Conservation (phyloP, 2,329 filamentous ascomycete species). For the Pseudocercospora ulei region DNA sequence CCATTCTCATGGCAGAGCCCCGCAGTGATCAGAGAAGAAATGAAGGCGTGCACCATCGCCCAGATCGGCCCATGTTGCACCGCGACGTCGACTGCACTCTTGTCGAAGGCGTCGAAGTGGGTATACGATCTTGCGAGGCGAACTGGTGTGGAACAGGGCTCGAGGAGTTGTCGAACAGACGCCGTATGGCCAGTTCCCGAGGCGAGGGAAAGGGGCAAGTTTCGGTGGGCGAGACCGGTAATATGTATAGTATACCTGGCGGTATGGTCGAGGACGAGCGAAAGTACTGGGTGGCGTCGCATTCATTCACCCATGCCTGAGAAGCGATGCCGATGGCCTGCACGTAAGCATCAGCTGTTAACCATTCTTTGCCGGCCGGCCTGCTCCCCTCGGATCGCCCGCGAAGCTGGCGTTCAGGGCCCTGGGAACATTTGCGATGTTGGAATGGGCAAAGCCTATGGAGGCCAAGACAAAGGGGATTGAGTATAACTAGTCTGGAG, state of each 20-base stretch:
- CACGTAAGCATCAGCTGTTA: too few species aligned
- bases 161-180: slow-evolving; percentile 38
- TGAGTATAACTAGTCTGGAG: slow-evolving; percentile 49
- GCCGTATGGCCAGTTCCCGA: slow-evolving; percentile 34
- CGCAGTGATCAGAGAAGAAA: slow-evolving; percentile 1
- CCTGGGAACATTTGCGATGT: slow-evolving; percentile 59
- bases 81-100: slow-evolving; percentile 56
- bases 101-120: slow-evolving; percentile 49
- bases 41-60: slow-evolving; percentile 27
- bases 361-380: too few species aligned
- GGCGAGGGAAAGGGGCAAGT: slow-evolving; percentile 33
- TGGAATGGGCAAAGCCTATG: slow-evolving; percentile 69
- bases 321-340: neutral
- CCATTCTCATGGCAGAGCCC: too few species aligned
- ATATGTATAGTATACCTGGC: slow-evolving; percentile 27
- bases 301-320: neutral
- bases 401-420: too few species aligned
- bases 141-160: slow-evolving; percentile 51
- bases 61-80: slow-evolving; percentile 47
- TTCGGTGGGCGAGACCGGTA: slow-evolving; percentile 28
- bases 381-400: too few species aligned
- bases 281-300: slow-evolving; percentile 25
- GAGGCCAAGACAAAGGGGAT: slow-evolving; percentile 65
- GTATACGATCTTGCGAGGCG: slow-evolving; percentile 51
- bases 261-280: slow-evolving; percentile 31